Percentiles rank a stretch among this genome's conserved stretches.
phyloP scores from a whole-genome alignment of 176 grass and related monocot species.

The Triticum monococcum region DNA sequence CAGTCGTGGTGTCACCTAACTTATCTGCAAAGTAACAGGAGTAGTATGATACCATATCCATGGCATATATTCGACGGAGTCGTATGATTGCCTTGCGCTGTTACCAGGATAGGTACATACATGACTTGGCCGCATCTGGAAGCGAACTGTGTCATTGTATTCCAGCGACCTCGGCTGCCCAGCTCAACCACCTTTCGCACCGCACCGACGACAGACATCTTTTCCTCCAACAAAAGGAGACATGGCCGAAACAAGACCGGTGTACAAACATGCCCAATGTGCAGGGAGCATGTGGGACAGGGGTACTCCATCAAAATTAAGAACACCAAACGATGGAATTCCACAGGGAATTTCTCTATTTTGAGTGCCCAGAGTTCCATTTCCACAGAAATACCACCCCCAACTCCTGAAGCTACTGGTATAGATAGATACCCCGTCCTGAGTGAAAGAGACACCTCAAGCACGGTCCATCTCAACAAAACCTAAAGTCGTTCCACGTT shows the following conservation, averaged over 20 bases:
- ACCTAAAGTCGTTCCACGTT: too few species aligned
- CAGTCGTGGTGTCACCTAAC: neutral
- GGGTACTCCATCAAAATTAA: too few species aligned
- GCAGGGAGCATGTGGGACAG: neutral
- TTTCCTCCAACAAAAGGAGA: neutral
- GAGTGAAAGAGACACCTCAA: too few species aligned
- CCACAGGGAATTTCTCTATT: neutral
- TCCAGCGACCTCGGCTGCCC: slow-evolving; percentile 32
- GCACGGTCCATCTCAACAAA: too few species aligned
- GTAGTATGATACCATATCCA: slow-evolving; percentile 29
- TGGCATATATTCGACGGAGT: neutral
- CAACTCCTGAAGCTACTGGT: too few species aligned
- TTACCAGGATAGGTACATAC: neutral
- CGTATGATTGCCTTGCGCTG: slow-evolving; percentile 2
- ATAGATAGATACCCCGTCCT: too few species aligned
- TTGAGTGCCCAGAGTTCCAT: too few species aligned
- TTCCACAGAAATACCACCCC: neutral
- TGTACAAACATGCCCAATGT: neutral
- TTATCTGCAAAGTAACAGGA: slow-evolving; percentile 14
- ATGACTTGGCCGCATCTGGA: slow-evolving; percentile 24
- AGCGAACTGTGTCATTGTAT: slow-evolving; percentile 24
- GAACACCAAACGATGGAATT: neutral
- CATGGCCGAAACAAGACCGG: neutral
- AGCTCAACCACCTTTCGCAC: slow-evolving; percentile 4
- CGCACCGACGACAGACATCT: neutral